phyloP scores from a whole-genome alignment of 108 stramenopile genomes.

The Chaetoceros muelleri region DNA sequence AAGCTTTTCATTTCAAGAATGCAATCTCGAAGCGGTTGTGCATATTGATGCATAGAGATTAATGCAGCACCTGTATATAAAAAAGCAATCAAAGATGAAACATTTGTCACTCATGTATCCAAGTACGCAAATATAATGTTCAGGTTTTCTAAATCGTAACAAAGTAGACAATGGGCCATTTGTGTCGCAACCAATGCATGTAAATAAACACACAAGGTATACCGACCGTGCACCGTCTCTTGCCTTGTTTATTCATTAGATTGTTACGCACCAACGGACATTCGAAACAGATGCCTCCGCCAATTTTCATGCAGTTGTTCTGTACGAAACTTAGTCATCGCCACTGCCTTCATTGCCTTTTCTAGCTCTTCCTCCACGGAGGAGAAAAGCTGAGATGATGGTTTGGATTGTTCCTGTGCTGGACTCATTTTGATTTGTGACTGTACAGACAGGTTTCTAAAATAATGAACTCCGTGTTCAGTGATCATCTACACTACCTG shows the following conservation, averaged over 20 bases:
- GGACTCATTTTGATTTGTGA: no score
- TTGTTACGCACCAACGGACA: neutral
- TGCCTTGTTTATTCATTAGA: neutral
- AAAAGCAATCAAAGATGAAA: neutral
- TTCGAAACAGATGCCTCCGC: slow-evolving; percentile 6
- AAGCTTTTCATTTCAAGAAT: neutral
- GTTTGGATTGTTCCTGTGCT: no score
- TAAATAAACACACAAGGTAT: neutral
- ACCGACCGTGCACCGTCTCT: neutral
- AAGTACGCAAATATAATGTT: neutral
- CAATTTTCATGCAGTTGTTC: slow-evolving; percentile 3
- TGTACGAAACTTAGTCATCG: neutral
- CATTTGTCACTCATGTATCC: slow-evolving; percentile 2
- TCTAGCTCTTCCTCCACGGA: neutral
- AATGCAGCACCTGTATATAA: neutral
- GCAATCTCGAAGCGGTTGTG: neutral
- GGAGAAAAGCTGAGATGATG: no score
- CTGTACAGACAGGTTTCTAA: no score
- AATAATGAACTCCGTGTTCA: no score
- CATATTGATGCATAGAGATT: neutral
- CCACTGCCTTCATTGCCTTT: neutral
- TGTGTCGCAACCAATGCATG: neutral
- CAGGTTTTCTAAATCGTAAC: neutral
- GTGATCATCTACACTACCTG: no score
- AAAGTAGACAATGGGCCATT: neutral